A percentile compares a stretch with the other conserved stretches of the same genome.
Evolutionary conservation across 345 rosid genomes (phyloP).

Genomic region (Acer yangbiense): DNA sequence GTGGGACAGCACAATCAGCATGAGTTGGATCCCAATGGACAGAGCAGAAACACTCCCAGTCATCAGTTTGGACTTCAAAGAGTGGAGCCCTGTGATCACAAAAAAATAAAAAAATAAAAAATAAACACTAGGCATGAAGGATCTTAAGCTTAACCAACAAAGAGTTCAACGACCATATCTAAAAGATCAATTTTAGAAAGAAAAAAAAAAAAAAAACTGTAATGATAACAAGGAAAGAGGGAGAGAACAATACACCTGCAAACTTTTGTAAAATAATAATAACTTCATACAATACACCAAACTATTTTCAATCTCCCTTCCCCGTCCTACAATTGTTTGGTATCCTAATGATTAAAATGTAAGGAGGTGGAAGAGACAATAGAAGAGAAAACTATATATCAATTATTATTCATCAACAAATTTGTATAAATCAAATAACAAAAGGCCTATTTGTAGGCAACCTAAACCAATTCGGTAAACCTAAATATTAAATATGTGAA

Average conservation of each 20-base stretch:
- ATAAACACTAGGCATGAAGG: constrained; percentile 16
- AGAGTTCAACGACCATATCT: neutral
- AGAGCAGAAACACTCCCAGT: constrained; percentile 92
- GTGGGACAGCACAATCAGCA: constrained; percentile 92
- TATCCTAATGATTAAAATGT: too few species aligned
- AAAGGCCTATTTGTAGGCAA: too few species aligned
- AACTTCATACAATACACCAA: neutral
- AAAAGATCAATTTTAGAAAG: neutral
- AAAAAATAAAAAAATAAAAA: neutral
- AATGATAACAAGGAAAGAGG: neutral
- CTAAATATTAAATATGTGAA: too few species aligned
- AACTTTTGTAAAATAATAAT: constrained; percentile 4
- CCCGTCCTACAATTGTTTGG: too few species aligned
- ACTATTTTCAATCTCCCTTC: too few species aligned
- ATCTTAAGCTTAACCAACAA: constrained; percentile 11
- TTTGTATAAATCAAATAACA: too few species aligned
- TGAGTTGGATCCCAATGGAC: constrained; percentile 81
- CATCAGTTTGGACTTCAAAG: constrained; percentile 80
- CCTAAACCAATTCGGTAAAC: too few species aligned
- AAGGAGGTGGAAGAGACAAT: too few species aligned
- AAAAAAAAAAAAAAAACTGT: neutral
- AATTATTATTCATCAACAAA: too few species aligned
- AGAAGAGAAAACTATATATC: too few species aligned
- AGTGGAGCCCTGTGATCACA: constrained; percentile 80
- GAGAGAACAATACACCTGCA: neutral